Evolutionary conservation across 331 rosid genomes (phyloP).

Genomic region (Malus hybrid): DNA sequence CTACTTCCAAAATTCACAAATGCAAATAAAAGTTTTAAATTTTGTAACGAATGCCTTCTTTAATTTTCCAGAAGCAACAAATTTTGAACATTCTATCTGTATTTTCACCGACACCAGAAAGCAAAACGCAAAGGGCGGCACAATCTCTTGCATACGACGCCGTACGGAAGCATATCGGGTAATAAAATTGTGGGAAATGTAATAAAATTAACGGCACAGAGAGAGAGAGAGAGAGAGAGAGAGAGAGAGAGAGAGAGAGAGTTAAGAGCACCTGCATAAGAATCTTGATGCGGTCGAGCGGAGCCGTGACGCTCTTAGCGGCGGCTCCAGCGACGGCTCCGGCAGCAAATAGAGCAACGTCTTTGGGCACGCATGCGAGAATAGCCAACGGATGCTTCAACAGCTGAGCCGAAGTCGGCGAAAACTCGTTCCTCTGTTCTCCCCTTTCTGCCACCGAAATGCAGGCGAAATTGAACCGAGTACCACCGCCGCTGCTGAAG

Average conservation of each 20-base stretch:
- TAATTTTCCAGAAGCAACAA: background rate
- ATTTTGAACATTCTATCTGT: background rate
- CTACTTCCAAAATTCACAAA: background rate
- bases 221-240: background rate
- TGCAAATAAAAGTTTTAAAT: background rate
- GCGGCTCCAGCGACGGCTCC: conserved; percentile 91
- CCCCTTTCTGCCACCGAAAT: conserved; percentile 40
- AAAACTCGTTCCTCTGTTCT: conserved; percentile 27
- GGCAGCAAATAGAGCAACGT: conserved; percentile 60
- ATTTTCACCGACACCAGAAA: background rate
- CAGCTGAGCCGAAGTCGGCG: conserved; percentile 57
- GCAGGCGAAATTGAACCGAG: conserved; percentile 47
- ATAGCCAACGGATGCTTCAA: conserved; percentile 64
- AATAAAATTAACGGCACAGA: background rate
- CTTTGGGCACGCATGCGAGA: conserved; percentile 54
- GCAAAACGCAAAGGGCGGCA: background rate
- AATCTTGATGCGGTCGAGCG: conserved; percentile 91
- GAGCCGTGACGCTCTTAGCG: conserved; percentile 75
- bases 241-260: background rate
- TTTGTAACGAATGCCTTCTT: background rate
- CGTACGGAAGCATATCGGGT: background rate
- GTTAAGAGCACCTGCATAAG: conserved; percentile 72
- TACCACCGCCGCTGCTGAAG: conserved; percentile 3
- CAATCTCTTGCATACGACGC: background rate
- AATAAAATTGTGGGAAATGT: background rate